Base-by-base conservation (phyloP, 192 early-diverging fungal genomes). In the Chytriomyces confervae region DNA sequence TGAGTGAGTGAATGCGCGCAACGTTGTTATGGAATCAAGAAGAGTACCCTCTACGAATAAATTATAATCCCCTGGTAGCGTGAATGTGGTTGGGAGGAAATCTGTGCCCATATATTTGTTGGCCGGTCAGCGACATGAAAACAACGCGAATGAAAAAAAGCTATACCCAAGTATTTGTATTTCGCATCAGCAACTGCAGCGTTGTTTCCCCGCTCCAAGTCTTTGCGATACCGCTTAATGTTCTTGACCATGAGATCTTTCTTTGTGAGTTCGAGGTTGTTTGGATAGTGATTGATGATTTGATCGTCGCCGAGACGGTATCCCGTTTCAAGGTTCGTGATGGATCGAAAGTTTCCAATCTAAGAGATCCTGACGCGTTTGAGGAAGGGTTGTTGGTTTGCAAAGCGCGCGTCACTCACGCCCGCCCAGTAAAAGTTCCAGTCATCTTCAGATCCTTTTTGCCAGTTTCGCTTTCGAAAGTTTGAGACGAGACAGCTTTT, bases 161-260 rank as follows among this genome's bases (percentile, higher is more conserved):
- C 36, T 51, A 0, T 50, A 79, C 77, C 77, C 7, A 82, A 20
- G 69, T 83, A 83, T 48, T 78, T 71, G 46, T 82, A 81, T 45
- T 69, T 79, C 49, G 71, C 36, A 7, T 70, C 69, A 45, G 62
- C 70, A 49, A 73, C 71, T 13, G 66, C 74, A 20, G 53, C 53
- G 13, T n/a, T 20, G 51, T 75, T 82, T 10, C 81, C 79, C 51
- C 79, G 86, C 69, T 86, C 86, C 29, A 88, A 43, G 63, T 89
- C 88, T 66, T 88, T 89, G 18, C 82, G 72, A 63, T 89, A 88
- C 16, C 86, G 63, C 60, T 89, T 88, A 43, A 88, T 80, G 74
- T 89, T 89, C 67, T 89, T 89, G n/a, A 89, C 88, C 87, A 89
- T 84, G 51, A 88, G 77, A 71, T 89, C 88, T 66, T 89, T 89